Base-by-base conservation (phyloP, 306 rosid species). In the Prunus armeniaca region DNA sequence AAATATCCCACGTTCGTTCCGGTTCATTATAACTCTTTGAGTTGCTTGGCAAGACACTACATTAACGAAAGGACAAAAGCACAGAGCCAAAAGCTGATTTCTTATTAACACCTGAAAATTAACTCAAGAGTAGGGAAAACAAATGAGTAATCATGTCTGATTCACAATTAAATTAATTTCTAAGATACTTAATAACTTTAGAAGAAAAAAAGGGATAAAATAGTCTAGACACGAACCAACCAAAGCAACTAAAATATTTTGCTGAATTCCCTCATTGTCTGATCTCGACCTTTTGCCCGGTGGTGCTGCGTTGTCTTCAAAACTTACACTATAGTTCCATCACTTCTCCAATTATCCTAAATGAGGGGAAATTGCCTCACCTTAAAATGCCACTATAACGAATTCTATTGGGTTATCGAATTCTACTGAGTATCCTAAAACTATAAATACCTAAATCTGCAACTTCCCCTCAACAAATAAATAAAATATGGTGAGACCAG, bases 381-480 rank as follows among this genome's bases (percentile, higher is more conserved):
- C 69, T 76, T 55, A 55, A 62, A 84, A 82, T 81, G 87, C 87
- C 86, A 82, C 82, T 78, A 68, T 73, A 76, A 74, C 80, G 82
- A 84, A 83, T 38, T 38, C 82, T 62, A 47, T 17, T 47, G 52
- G 52, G 41, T 34, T 34, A 34, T 34, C 65, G 18, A 60, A 73
- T 67, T 80, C 73, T 78, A 79, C 79, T 49, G 77, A 78, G 41
- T 34, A 34, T 83, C 88, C 93, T 89, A 91, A 77, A 81, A 80
- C 86, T 92, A 84, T 66, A 69, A 38, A 45, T 67, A 84, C 82
- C 88, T 82, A 87, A 61, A 77, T 86, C 86, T 84, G 79, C 86
- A 84, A 89, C 92, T 90, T 79, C 83, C 93, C 89, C 81, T 50
- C 67, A 74, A 80, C 43, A 79, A 81, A 83, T 28, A 12, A 24